Evolutionary conservation across 768 basidiomycete genomes (phyloP).

Genomic region (Lepiota brunneoincarnata): DNA sequence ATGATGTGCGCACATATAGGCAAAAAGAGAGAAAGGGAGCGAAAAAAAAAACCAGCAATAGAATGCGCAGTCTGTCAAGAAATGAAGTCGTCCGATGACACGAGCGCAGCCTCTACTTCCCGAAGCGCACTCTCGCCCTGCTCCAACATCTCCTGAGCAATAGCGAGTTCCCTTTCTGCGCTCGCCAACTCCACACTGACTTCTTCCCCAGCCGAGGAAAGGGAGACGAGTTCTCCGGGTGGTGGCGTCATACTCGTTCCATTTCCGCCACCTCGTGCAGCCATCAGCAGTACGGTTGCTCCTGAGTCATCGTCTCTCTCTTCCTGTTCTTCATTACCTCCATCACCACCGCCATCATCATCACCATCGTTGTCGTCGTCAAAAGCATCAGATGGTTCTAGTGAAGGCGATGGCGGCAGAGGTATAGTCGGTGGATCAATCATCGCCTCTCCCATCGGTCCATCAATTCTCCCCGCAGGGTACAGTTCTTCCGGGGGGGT

Average conservation of each 20-base stretch:
- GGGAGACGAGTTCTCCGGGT: neutral
- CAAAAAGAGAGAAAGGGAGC: too few species aligned
- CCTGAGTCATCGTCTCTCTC: neutral
- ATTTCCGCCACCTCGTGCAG: too few species aligned
- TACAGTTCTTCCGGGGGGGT: too few species aligned
- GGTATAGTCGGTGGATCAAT: constrained; percentile 18
- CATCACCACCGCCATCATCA: neutral
- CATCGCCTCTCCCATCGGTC: constrained; percentile 9
- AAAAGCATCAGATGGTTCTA: neutral
- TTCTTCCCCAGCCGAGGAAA: neutral
- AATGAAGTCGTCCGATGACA: neutral
- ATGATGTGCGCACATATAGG: too few species aligned
- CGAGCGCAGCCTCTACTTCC: neutral
- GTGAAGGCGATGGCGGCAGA: constrained; percentile 14
- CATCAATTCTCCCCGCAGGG: neutral
- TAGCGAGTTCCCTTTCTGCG: neutral
- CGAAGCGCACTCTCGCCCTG: neutral
- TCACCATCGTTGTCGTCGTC: neutral
- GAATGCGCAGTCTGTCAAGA: neutral
- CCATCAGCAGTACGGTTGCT: too few species aligned
- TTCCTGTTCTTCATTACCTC: neutral
- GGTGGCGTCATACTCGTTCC: too few species aligned
- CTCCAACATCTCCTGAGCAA: neutral
- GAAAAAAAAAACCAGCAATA: neutral
- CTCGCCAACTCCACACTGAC: neutral